Base-by-base conservation (phyloP, 2,329 filamentous ascomycete species). In the Pseudogymnoascus sp. region DNA sequence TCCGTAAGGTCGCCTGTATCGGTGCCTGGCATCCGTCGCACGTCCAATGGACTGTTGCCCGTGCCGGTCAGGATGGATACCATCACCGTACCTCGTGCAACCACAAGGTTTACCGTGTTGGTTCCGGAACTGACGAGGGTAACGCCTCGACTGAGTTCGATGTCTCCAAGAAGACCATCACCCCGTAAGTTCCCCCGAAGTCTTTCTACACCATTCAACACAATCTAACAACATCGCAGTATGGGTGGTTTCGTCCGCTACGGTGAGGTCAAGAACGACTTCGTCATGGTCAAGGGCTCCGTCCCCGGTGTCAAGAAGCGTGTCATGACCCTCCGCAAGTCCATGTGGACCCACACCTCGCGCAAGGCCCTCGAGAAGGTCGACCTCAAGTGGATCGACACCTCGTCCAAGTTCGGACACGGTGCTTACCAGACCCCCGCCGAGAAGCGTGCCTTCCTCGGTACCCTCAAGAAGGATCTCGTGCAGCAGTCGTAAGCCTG, bases 311-410 rank as follows among this genome's bases (percentile, higher is more conserved):
- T 92, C 77, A 97, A 97, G 93, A 99, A 99, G 93, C 88, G 95
- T 78, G 88, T 99, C 78, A 90, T 97, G 84, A 99, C 95, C 73
- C 90, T 99, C 75, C 90, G 95, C 81, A 99, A 97, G 86, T 96
- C 93, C 72, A 95, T 99, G 86, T 97, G 95, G 87, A 85, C 84
- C 68, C 95, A 99, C 86, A 97, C 93, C 74, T 96, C 90, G 77
- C 86, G 95, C 78, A 92, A 89, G 80, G 91, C 95, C 64, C 86
- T 96, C 77, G 95, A 99, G 89, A 97, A 99, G 91, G 90, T 97
- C 79, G 91, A 93, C 77, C 90, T 99, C 84, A 99, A 99, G 84
- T 99, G 95, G 95, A 99, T 99, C 89, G 95, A 99, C 77, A 99
- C 95, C 75, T 97, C 93, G 68, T 97, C 93, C 83, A 96, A 99